phyloP scores from a whole-genome alignment of 495 filamentous ascomycete species.

The Tuber umbilicatum region DNA sequence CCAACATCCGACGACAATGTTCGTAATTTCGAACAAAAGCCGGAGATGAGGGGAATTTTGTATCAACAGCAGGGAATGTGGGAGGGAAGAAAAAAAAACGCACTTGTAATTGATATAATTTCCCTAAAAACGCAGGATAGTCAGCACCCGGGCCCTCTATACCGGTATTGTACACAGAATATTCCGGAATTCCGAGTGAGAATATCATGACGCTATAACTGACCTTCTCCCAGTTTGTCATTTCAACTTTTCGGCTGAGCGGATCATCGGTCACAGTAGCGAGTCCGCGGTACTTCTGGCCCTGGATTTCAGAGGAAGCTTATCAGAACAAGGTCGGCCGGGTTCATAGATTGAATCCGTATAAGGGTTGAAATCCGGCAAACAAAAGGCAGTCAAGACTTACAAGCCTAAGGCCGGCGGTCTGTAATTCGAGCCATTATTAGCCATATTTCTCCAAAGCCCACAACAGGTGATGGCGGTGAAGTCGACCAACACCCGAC shows the following conservation, averaged over 20 bases:
- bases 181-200: constrained; percentile 21
- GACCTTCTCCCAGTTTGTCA: constrained; percentile 69
- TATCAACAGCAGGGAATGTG: constrained; percentile 1
- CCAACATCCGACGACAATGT: neutral
- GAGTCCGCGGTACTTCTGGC: constrained; percentile 51
- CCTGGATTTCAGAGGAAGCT: constrained; percentile 41
- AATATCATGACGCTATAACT: constrained; percentile 10
- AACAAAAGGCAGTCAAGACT: constrained; percentile 22
- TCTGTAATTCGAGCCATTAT: constrained; percentile 14
- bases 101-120: constrained; percentile 77
- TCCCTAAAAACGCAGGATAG: constrained; percentile 46
- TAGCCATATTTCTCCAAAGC: constrained; percentile 11
- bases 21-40: neutral
- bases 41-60: neutral
- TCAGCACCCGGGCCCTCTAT: constrained; percentile 14
- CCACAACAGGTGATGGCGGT: neutral
- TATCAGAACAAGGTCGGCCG: constrained; percentile 31
- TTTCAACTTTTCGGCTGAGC: constrained; percentile 71
- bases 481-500: neutral
- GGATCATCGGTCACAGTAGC: constrained; percentile 59
- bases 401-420: constrained; percentile 30
- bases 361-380: constrained; percentile 7
- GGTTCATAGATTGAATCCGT: constrained; percentile 8
- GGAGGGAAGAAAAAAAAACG: constrained; percentile 28
- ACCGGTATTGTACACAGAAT: constrained; percentile 21